These are phyloP conservation scores for Silene latifolia DNA, from an alignment of 148 eudicot species.

Conservation along the genomic window DNA sequence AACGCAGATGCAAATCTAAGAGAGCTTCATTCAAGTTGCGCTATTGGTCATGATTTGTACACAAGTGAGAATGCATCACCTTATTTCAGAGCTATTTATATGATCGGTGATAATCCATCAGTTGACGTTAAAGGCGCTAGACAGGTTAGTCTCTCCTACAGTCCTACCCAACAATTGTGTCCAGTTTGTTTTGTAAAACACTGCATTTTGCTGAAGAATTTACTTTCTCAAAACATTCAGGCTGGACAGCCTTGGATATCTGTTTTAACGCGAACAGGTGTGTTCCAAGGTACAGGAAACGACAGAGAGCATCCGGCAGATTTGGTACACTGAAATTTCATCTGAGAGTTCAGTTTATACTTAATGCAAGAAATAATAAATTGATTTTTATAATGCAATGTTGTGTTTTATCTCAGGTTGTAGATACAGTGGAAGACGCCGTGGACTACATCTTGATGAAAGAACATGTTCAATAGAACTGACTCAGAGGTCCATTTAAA, in stretches of 20 bases:
- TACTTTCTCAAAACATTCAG: slow-evolving; percentile 19
- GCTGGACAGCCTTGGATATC: slow-evolving; percentile 60
- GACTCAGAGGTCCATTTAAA: too few species aligned
- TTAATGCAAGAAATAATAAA: too few species aligned
- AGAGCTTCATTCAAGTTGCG: slow-evolving; percentile 29
- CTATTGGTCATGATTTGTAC: slow-evolving; percentile 2
- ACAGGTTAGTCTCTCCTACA: slow-evolving; percentile 33
- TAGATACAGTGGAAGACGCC: slow-evolving; percentile 50
- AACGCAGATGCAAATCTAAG: slow-evolving; percentile 44
- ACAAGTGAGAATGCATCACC: slow-evolving; percentile 8
- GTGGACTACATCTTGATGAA: slow-evolving; percentile 39
- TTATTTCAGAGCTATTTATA: slow-evolving; percentile 44
- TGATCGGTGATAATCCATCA: slow-evolving; percentile 59
- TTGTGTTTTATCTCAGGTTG: slow-evolving; percentile 32
- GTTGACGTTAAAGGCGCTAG: slow-evolving; percentile 56
- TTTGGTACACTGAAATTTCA: slow-evolving; percentile 25
- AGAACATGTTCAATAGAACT: slow-evolving; percentile 16
- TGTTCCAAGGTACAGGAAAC: slow-evolving; percentile 42
- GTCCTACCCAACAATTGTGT: background rate
- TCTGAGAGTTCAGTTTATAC: background rate
- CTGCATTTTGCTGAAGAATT: background rate
- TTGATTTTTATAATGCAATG: background rate
- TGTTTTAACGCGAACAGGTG: slow-evolving; percentile 50
- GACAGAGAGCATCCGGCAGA: slow-evolving; percentile 47
- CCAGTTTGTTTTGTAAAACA: background rate